phyloP scores from a whole-genome alignment of 2,329 filamentous ascomycete genomes.

The Hymenotorrendiella dingleyae region DNA sequence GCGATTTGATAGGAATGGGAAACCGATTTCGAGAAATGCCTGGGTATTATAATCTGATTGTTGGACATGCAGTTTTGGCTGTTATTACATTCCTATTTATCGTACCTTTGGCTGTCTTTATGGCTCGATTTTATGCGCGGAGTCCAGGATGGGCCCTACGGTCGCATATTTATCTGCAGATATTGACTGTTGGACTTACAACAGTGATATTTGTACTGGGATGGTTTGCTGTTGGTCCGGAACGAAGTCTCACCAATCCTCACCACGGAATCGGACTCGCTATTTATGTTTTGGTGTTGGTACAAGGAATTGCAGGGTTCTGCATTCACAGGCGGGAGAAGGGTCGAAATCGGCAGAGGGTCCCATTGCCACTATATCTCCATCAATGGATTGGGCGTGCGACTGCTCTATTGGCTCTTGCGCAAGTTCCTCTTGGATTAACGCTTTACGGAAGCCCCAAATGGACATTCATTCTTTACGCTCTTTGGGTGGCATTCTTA shows the following conservation, averaged over 20 bases:
- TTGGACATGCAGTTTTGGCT: slow-evolving; percentile 66
- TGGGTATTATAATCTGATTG: slow-evolving; percentile 66
- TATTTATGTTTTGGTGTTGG: slow-evolving; percentile 65
- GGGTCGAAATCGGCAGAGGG: slow-evolving; percentile 41
- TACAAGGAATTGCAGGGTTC: slow-evolving; percentile 66
- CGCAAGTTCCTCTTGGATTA: slow-evolving; percentile 82
- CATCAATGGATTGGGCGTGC: slow-evolving; percentile 84
- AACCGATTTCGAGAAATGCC: slow-evolving; percentile 66
- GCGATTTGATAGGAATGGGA: slow-evolving; percentile 61
- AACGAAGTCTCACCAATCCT: slow-evolving; percentile 68
- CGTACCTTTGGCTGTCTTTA: slow-evolving; percentile 67
- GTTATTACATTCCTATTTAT: slow-evolving; percentile 69
- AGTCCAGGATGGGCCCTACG: slow-evolving; percentile 56
- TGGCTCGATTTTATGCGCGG: slow-evolving; percentile 63
- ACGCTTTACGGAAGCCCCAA: slow-evolving; percentile 89
- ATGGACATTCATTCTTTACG: slow-evolving; percentile 77
- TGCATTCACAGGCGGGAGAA: slow-evolving; percentile 41
- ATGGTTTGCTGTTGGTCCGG: slow-evolving; percentile 71
- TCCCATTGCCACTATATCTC: slow-evolving; percentile 37
- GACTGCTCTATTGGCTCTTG: slow-evolving; percentile 74
- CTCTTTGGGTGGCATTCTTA: slow-evolving; percentile 67
- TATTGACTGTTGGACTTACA: slow-evolving; percentile 60
- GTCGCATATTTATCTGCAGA: slow-evolving; percentile 69
- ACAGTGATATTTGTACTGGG: slow-evolving; percentile 70
- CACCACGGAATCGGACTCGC: slow-evolving; percentile 81